These are phyloP conservation scores for Eucalyptus melliodora DNA, from an alignment of 345 rosid genomes.

Conservation along the genomic window DNA sequence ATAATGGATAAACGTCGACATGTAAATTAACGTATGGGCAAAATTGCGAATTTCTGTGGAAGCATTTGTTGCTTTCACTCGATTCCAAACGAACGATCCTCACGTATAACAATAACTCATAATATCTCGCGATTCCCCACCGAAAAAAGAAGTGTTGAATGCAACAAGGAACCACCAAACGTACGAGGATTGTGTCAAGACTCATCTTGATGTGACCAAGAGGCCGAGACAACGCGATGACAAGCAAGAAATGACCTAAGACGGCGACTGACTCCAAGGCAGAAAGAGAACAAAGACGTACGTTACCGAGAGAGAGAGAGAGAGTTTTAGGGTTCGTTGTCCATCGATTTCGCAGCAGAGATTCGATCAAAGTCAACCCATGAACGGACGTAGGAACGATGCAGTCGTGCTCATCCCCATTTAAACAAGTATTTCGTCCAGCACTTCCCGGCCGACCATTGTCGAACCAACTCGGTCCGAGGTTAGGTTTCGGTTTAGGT, in stretches of 20 bases:
- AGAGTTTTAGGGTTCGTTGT: neutral
- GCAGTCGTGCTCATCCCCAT: neutral
- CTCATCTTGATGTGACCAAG: neutral
- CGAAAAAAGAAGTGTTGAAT: neutral
- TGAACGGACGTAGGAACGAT: neutral
- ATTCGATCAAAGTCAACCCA: neutral
- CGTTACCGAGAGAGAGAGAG: neutral
- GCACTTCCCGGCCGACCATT: neutral
- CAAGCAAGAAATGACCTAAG: neutral
- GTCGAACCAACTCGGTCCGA: neutral
- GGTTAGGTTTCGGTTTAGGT: neutral
- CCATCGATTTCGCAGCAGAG: neutral
- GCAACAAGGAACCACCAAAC: neutral
- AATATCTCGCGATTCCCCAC: neutral
- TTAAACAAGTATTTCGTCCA: neutral
- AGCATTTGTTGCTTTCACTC: neutral
- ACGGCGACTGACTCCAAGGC: neutral
- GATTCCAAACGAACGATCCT: neutral
- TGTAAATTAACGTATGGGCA: neutral
- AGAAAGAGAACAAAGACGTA: neutral
- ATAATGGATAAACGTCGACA: neutral
- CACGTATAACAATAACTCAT: neutral
- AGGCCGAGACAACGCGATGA: neutral
- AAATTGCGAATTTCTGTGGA: neutral
- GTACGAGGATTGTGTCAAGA: neutral